Base-by-base conservation (phyloP, 352 stramenopile species). In the Phytophthora ramorum region DNA sequence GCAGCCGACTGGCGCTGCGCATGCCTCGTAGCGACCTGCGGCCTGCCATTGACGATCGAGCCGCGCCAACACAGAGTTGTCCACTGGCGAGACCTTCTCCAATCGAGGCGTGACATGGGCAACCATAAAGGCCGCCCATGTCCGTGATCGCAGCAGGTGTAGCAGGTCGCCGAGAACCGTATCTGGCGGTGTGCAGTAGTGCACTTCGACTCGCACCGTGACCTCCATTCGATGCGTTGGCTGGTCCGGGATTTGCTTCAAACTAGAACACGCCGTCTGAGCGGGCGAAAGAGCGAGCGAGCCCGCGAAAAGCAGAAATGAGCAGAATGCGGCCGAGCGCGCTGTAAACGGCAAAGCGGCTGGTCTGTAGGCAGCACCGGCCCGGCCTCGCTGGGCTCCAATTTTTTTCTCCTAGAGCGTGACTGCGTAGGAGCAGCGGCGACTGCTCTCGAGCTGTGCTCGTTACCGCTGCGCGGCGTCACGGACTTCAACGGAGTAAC, bases 41-140 rank as follows among this genome's bases (percentile, higher is more conserved):
- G 37, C 43, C 32, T 60, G 56, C 56, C 62, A 75, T 19, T 61
- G 51, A 8, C 55, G 53, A 24, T 69, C 37, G 19, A 91, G 65
- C 2, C 22, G 38, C 44, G 73, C 44, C 30, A 89, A 56, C 24
- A 80, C 74, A 9, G 66, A 62, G 17, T 64, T 65, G 38, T 85
- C 74, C 13, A 71, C 61, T 12, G 78, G 83, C 13, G 76, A 88
- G 19, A 78, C 59, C 51, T 70, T 83, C 55, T 89, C 81, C 45
- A 93, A 66, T 16, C 79, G 73, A 28, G 85, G 79, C 17, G 71
- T 66, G 30, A 90, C 71, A 59, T 90, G 78, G 16, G 71, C 74
- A 56, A 76, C 78, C 72, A 91, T 88, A 55, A 90, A 90, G 47
- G 71, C 66, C 14, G 79, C 76, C 81, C 83, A 92, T 57, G 73